Conservation (phyloP, 1,139 yeast species). For the Zygoascus sp. region DNA sequence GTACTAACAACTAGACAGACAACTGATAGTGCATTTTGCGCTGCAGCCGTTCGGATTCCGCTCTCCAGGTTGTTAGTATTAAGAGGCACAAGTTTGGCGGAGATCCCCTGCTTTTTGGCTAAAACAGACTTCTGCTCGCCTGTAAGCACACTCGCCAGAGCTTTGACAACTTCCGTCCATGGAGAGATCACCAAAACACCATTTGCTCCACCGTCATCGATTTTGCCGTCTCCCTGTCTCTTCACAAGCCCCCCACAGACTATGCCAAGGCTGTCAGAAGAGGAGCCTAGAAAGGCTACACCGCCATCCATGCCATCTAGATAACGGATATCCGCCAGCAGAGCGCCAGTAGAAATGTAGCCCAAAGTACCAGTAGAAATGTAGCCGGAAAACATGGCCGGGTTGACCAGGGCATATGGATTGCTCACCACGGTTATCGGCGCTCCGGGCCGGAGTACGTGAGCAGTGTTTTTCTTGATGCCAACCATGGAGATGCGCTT, state of each 20-base stretch:
- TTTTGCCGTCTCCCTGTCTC: conserved; percentile 57
- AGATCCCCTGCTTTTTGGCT: neutral
- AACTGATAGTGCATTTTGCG: neutral
- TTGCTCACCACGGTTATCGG: conserved; percentile 22
- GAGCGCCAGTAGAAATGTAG: conserved; percentile 33
- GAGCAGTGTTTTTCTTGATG: neutral
- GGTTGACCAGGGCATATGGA: conserved; percentile 60
- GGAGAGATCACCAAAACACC: conserved; percentile 44
- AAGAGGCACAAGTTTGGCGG: neutral
- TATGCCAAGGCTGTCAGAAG: conserved; percentile 42
- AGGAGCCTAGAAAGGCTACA: conserved; percentile 33
- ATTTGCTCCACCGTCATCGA: conserved; percentile 10
- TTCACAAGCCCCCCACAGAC: conserved; percentile 50
- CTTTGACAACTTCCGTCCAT: conserved; percentile 39
- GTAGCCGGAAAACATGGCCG: conserved; percentile 51
- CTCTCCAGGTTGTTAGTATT: neutral
- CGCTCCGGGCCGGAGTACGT: neutral
- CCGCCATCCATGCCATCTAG: conserved; percentile 69
- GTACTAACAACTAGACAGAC: conserved; percentile 14
- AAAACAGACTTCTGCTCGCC: neutral
- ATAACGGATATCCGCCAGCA: conserved; percentile 51
- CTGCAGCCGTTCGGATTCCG: neutral
- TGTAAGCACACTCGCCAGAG: neutral
- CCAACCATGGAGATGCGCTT: neutral
- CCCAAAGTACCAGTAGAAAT: conserved; percentile 45